Evolutionary conservation across 1,284 basidiomycete species (phyloP).

Genomic region (Peniophora sp.): DNA sequence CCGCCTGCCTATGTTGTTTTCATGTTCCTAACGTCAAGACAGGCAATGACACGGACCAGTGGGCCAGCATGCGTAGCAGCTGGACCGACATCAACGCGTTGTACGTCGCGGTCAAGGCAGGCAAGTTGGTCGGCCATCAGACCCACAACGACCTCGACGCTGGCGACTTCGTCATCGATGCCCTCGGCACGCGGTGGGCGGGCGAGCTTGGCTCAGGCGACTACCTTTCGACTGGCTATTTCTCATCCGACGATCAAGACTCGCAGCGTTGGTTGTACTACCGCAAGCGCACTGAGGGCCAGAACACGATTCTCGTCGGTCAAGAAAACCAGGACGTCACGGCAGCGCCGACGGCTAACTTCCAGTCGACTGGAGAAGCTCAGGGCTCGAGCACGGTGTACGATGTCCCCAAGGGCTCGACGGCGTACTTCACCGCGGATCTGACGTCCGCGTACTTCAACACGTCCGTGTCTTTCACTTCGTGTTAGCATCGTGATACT

Average conservation of each 20-base stretch:
- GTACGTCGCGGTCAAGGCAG: slow-evolving; percentile 87
- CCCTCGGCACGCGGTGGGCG: slow-evolving; percentile 90
- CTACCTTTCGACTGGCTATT: slow-evolving; percentile 71
- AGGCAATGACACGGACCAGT: slow-evolving; percentile 60
- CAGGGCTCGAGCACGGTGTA: slow-evolving; percentile 81
- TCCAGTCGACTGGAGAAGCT: slow-evolving; percentile 51
- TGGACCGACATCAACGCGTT: slow-evolving; percentile 87
- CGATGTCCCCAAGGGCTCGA: slow-evolving; percentile 55
- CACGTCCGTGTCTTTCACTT: slow-evolving; percentile 44
- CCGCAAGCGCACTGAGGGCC: slow-evolving; percentile 93
- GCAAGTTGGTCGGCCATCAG: slow-evolving; percentile 72
- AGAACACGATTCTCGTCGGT: slow-evolving; percentile 88
- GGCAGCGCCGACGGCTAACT: slow-evolving; percentile 56
- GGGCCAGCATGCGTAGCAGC: slow-evolving; percentile 86
- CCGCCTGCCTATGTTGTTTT: too few species aligned
- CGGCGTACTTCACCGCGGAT: slow-evolving; percentile 80
- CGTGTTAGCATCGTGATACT: slow-evolving; percentile 7
- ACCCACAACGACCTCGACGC: slow-evolving; percentile 91
- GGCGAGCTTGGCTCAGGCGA: slow-evolving; percentile 91
- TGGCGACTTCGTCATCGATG: slow-evolving; percentile 95
- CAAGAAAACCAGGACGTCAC: slow-evolving; percentile 75
- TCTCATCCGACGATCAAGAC: slow-evolving; percentile 59
- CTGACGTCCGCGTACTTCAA: slow-evolving; percentile 76
- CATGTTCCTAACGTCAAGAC: too few species aligned
- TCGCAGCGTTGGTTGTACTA: slow-evolving; percentile 85